Percentiles rank a stretch among this genome's conserved stretches.
These are phyloP conservation scores for Scedosporium boydii DNA, from an alignment of 2,329 filamentous ascomycete species.

Conservation along the genomic window DNA sequence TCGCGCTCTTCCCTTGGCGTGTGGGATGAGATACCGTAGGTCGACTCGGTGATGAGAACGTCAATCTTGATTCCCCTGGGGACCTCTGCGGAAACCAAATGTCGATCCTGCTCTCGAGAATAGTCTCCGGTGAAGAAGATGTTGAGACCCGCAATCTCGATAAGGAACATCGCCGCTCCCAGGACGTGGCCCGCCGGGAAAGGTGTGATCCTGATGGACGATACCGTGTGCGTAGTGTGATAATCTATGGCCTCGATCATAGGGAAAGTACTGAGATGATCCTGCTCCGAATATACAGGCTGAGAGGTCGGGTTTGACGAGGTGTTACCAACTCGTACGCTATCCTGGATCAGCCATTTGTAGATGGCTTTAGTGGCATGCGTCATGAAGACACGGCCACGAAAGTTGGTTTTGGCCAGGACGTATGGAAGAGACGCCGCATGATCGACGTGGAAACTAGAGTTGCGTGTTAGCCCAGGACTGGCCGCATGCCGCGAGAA, in stretches of 20 bases:
- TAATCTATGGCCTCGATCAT: slow-evolving; percentile 97
- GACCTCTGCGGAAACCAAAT: slow-evolving; percentile 88
- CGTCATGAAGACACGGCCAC: slow-evolving; percentile 95
- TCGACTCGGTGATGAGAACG: slow-evolving; percentile 94
- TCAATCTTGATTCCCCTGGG: slow-evolving; percentile 86
- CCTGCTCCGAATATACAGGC: slow-evolving; percentile 87
- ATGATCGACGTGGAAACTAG: slow-evolving; percentile 95
- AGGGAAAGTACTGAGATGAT: slow-evolving; percentile 87
- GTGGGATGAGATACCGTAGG: slow-evolving; percentile 91
- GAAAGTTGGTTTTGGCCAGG: slow-evolving; percentile 95
- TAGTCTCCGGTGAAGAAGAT: slow-evolving; percentile 98
- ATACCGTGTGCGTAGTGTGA: slow-evolving; percentile 94
- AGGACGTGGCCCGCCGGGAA: slow-evolving; percentile 97
- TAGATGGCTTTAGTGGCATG: slow-evolving; percentile 99
- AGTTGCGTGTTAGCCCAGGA: background rate
- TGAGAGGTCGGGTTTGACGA: slow-evolving; percentile 55
- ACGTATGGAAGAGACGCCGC: slow-evolving; percentile 98
- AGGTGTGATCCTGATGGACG: slow-evolving; percentile 90
- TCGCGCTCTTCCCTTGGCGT: slow-evolving; percentile 86
- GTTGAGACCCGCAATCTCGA: slow-evolving; percentile 93
- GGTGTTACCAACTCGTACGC: slow-evolving; percentile 75
- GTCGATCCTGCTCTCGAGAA: slow-evolving; percentile 87
- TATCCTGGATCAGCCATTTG: slow-evolving; percentile 98
- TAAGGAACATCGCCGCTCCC: slow-evolving; percentile 94
- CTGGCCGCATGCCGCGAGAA: background rate